A percentile compares a stretch with the other conserved stretches of the same genome.
These are phyloP conservation scores for Chernovozyma sophiae-reginae DNA, from an alignment of 1,139 yeast genomes.

Conservation along the genomic window DNA sequence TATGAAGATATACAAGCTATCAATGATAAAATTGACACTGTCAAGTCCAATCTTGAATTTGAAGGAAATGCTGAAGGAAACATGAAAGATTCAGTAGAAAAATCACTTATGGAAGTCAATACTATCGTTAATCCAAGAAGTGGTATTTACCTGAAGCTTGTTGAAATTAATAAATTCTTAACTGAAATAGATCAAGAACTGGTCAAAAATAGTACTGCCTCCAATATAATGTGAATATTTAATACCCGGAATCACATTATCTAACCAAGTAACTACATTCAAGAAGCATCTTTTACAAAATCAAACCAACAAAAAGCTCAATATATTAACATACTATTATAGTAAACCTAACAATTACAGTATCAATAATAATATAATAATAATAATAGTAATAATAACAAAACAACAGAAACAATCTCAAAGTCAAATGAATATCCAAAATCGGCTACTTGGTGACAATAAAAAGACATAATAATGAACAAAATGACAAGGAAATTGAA, in stretches of 20 bases:
- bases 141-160: constrained; percentile 35
- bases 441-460: constrained; percentile 4
- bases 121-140: constrained; percentile 34
- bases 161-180: constrained; percentile 29
- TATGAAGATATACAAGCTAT: constrained; percentile 20
- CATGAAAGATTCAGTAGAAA: constrained; percentile 5
- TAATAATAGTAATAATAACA: constrained; percentile 3
- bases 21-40: constrained; percentile 11
- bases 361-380: constrained; percentile 4
- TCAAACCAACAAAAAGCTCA: too few relatives aligned
- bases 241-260: too few relatives aligned
- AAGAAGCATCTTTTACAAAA: too few relatives aligned
- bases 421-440: too few relatives aligned
- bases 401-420: too few relatives aligned
- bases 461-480: constrained; percentile 2
- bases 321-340: too few relatives aligned
- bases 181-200: constrained; percentile 8
- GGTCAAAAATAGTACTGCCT: too few relatives aligned
- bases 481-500: constrained; percentile 1
- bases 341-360: too few relatives aligned
- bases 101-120: constrained; percentile 13
- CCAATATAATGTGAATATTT: too few relatives aligned
- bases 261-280: too few relatives aligned
- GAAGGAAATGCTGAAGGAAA: background rate
- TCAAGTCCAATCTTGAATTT: constrained; percentile 7